Conservation (phyloP, 2,329 filamentous ascomycete genomes). For the Torrubiellomyces zombiae region DNA sequence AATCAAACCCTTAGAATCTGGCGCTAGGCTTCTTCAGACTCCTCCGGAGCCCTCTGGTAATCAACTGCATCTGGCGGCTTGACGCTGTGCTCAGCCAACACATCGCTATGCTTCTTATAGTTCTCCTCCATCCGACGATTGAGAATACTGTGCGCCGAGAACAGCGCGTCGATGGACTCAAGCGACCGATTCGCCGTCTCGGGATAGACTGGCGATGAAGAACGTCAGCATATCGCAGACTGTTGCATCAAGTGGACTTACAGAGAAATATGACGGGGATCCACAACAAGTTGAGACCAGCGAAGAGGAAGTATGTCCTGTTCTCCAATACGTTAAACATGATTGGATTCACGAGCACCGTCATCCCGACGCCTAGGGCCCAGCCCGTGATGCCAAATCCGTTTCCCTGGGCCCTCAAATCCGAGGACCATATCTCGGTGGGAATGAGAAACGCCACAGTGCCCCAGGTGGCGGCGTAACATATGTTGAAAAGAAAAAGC, state of each 20-base stretch:
- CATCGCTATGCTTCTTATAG: too few species aligned
- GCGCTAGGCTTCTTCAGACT: too few species aligned
- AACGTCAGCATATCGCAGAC: too few species aligned
- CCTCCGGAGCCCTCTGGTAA: too few species aligned
- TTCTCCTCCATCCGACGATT: constrained; percentile 8
- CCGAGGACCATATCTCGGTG: constrained; percentile 39
- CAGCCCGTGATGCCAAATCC: constrained; percentile 42
- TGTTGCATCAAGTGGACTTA: too few species aligned
- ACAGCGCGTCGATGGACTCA: constrained; percentile 23
- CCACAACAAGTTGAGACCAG: constrained; percentile 31
- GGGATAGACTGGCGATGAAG: too few species aligned
- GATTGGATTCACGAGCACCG: constrained; percentile 33
- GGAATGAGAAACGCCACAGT: constrained; percentile 47
- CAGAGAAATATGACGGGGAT: constrained; percentile 33
- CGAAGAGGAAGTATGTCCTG: constrained; percentile 34
- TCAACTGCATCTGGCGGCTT: too few species aligned
- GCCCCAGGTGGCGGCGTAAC: constrained; percentile 29
- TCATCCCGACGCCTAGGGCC: constrained; percentile 40
- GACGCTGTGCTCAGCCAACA: too few species aligned
- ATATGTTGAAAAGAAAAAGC: constrained; percentile 10
- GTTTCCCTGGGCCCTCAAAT: constrained; percentile 40
- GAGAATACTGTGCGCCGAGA: too few species aligned
- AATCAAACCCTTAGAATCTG: too few species aligned
- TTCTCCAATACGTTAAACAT: constrained; percentile 30
- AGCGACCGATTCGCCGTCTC: constrained; percentile 5